phyloP scores from a whole-genome alignment of 2,329 filamentous ascomycete species.

The Celoporthe dispersa region DNA sequence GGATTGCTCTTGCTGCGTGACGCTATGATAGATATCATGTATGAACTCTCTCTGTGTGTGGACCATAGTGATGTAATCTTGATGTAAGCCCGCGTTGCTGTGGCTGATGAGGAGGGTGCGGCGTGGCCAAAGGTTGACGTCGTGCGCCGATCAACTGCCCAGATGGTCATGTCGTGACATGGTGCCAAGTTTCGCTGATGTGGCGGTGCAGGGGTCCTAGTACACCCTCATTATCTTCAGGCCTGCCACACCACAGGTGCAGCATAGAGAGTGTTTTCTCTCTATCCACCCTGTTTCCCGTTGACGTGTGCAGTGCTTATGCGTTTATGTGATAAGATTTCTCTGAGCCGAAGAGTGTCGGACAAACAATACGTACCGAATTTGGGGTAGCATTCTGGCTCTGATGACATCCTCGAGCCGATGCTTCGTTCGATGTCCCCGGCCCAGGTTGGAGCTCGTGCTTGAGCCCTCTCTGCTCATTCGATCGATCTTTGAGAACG shows the following conservation, averaged over 20 bases:
- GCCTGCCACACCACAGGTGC: neutral
- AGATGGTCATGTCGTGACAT: conserved; percentile 6
- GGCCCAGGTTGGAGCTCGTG: neutral
- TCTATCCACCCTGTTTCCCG: neutral
- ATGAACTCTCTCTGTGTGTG: neutral
- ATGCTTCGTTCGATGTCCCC: too few relatives aligned
- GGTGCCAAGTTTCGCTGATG: conserved; percentile 23
- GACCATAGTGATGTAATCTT: conserved; percentile 12
- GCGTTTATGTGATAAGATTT: neutral
- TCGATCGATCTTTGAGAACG: neutral
- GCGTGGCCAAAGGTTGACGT: conserved; percentile 23
- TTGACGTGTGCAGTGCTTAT: neutral
- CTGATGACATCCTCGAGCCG: neutral
- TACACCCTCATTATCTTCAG: conserved; percentile 1
- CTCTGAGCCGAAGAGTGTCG: neutral
- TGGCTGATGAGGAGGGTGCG: conserved; percentile 23
- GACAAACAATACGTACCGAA: neutral
- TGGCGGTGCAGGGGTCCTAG: conserved; percentile 28
- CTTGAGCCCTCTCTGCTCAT: neutral
- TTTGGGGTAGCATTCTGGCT: neutral
- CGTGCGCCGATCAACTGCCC: conserved; percentile 25
- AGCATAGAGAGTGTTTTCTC: too few relatives aligned
- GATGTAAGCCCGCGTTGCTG: conserved; percentile 11
- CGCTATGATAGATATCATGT: neutral
- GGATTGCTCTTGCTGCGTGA: neutral